phyloP scores from a whole-genome alignment of 1,284 basidiomycete genomes.

The Phellopilus nigrolimitatus region DNA sequence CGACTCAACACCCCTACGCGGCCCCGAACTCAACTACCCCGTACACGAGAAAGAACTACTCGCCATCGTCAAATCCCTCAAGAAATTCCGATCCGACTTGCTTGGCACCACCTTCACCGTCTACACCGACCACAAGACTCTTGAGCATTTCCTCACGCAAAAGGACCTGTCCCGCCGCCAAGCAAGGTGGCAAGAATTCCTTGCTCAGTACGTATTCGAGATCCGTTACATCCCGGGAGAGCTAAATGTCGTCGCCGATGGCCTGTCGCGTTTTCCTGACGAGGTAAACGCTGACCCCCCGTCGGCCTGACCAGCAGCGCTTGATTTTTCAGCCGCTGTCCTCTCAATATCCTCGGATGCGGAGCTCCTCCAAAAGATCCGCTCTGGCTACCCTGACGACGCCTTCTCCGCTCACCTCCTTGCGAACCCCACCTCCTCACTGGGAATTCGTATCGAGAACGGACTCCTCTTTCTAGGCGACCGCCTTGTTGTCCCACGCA shows the following conservation, averaged over 20 bases:
- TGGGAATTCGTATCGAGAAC: conserved; percentile 13
- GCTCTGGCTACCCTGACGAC: conserved; percentile 28
- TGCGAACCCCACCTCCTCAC: conserved; percentile 18
- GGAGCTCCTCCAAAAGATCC: conserved; percentile 25
- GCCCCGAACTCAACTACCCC: conserved; percentile 33
- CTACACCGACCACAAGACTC: conserved; percentile 37
- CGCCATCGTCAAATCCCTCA: conserved; percentile 31
- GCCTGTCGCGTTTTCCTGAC: conserved; percentile 30
- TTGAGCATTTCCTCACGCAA: conserved; percentile 35
- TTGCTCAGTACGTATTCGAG: conserved; percentile 33
- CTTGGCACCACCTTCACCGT: conserved; percentile 32
- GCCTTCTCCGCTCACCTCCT: conserved; percentile 27
- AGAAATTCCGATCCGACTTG: conserved; percentile 34
- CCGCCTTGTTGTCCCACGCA: conserved; percentile 30
- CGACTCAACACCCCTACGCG: conserved; percentile 28
- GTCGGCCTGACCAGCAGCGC: too few relatives aligned
- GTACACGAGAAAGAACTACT: conserved; percentile 36
- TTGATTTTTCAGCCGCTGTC: too few relatives aligned
- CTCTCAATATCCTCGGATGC: conserved; percentile 25
- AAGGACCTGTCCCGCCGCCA: conserved; percentile 32
- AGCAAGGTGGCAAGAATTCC: conserved; percentile 33
- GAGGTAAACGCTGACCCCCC: not conserved
- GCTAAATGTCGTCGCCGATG: conserved; percentile 34
- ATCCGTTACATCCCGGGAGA: conserved; percentile 34
- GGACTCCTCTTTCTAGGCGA: conserved; percentile 30